These are phyloP conservation scores for Apophysomyces variabilis DNA, from an alignment of 371 early-diverging fungal species.

Conservation along the genomic window DNA sequence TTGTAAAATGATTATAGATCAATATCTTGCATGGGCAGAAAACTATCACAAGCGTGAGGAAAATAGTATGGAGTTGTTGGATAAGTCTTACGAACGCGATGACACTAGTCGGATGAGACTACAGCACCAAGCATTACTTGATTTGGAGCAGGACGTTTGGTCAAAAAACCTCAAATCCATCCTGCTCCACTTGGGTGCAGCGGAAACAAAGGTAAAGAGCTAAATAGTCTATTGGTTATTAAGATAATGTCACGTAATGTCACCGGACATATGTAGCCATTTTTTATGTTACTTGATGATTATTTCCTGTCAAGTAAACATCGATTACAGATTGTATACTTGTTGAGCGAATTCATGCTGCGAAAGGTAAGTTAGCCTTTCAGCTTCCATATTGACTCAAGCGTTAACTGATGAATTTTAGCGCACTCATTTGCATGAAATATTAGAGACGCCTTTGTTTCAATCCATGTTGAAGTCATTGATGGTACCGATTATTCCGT, in stretches of 20 bases:
- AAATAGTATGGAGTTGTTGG: conserved; percentile 23
- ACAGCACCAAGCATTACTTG: conserved; percentile 42
- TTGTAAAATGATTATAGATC: conserved; percentile 31
- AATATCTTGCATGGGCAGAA: conserved; percentile 43
- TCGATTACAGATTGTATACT: conserved; percentile 59
- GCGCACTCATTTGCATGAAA: conserved; percentile 66
- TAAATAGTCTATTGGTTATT: background rate
- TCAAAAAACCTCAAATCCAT: conserved; percentile 42
- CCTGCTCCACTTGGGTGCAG: conserved; percentile 42
- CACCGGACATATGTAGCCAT: conserved; percentile 31
- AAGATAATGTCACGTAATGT: background rate
- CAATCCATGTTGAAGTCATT: conserved; percentile 60
- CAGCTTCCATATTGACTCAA: background rate
- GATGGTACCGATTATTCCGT: conserved; percentile 44
- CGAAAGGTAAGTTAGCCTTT: conserved; percentile 46
- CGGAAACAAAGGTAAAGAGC: conserved; percentile 45
- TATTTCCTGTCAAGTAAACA: conserved; percentile 60
- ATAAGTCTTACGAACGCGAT: conserved; percentile 20
- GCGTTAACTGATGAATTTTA: conserved; percentile 10
- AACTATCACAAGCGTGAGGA: conserved; percentile 29
- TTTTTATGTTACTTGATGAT: conserved; percentile 56
- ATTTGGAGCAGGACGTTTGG: conserved; percentile 53
- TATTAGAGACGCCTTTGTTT: conserved; percentile 62
- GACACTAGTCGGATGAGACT: conserved; percentile 21
- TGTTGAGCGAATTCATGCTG: conserved; percentile 61